Evolutionary conservation across 495 filamentous ascomycete species (phyloP).

Genomic region (Penicillium nucicola): DNA sequence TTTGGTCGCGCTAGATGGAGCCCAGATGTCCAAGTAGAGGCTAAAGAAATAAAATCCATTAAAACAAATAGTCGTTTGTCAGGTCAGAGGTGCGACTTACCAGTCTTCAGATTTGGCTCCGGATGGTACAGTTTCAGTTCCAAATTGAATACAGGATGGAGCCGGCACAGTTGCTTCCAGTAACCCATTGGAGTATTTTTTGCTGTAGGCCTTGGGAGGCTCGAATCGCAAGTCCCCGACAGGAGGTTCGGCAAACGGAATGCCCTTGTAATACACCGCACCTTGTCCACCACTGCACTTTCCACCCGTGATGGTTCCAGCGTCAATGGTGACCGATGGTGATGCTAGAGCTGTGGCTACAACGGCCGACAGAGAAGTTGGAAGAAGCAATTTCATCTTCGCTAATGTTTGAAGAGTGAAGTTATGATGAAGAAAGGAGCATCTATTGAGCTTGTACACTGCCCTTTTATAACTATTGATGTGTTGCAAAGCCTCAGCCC

Average conservation of each 20-base stretch:
- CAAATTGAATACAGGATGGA: slow-evolving; percentile 31
- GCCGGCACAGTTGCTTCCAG: slow-evolving; percentile 15
- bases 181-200: slow-evolving; percentile 7
- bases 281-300: slow-evolving; percentile 27
- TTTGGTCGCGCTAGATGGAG: slow-evolving; percentile 28
- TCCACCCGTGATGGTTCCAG: slow-evolving; percentile 6
- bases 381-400: slow-evolving; percentile 24
- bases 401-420: not conserved
- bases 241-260: slow-evolving; percentile 31
- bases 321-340: slow-evolving; percentile 5
- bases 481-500: too few relatives aligned
- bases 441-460: too few relatives aligned
- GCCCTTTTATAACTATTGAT: too few relatives aligned
- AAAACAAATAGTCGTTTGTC: not conserved
- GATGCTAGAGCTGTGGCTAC: slow-evolving; percentile 5
- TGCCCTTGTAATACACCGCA: slow-evolving; percentile 16
- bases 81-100: slow-evolving; percentile 4
- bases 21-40: slow-evolving; percentile 24
- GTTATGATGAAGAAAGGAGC: not conserved
- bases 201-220: slow-evolving; percentile 10
- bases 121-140: slow-evolving; percentile 18
- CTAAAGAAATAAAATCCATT: slow-evolving; percentile 5
- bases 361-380: slow-evolving; percentile 3
- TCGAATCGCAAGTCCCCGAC: slow-evolving; percentile 21
- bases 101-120: slow-evolving; percentile 31